Conservation (phyloP, 2,329 filamentous ascomycete genomes). For the Verticillium nonalfalfae region DNA sequence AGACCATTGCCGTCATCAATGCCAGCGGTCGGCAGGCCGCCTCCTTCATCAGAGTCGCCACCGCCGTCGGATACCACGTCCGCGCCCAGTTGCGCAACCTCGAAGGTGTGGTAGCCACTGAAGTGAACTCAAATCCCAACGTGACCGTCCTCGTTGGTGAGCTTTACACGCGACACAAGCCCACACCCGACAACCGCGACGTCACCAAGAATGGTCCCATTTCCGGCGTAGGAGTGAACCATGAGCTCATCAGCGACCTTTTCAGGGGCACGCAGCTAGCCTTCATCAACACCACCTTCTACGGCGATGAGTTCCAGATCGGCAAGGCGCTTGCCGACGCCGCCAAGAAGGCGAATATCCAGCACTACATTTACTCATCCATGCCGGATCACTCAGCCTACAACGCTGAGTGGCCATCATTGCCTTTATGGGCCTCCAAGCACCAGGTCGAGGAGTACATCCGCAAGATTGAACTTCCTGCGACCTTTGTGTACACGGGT, state of each 20-base stretch:
- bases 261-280: constrained; percentile 82
- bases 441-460: constrained; percentile 91
- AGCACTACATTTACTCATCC: constrained; percentile 93
- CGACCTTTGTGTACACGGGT: constrained; percentile 92
- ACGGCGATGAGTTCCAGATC: constrained; percentile 88
- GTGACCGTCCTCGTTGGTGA: constrained; percentile 60
- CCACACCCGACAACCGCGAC: constrained; percentile 44
- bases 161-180: constrained; percentile 50
- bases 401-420: constrained; percentile 67
- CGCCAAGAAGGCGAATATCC: constrained; percentile 74
- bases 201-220: constrained; percentile 65
- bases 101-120: constrained; percentile 81
- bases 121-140: constrained; percentile 76
- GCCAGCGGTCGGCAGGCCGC: constrained; percentile 93
- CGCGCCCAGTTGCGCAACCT: constrained; percentile 85
- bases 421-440: constrained; percentile 90
- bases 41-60: constrained; percentile 88
- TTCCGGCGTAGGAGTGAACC: constrained; percentile 61
- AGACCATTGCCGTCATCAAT: constrained; percentile 92
- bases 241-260: constrained; percentile 65
- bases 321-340: constrained; percentile 85
- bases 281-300: constrained; percentile 97
- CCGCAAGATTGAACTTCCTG: constrained; percentile 70
- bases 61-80: constrained; percentile 88
- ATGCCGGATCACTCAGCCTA: constrained; percentile 93